Base-by-base conservation (phyloP, 768 basidiomycete genomes). In the Postia placenta region DNA sequence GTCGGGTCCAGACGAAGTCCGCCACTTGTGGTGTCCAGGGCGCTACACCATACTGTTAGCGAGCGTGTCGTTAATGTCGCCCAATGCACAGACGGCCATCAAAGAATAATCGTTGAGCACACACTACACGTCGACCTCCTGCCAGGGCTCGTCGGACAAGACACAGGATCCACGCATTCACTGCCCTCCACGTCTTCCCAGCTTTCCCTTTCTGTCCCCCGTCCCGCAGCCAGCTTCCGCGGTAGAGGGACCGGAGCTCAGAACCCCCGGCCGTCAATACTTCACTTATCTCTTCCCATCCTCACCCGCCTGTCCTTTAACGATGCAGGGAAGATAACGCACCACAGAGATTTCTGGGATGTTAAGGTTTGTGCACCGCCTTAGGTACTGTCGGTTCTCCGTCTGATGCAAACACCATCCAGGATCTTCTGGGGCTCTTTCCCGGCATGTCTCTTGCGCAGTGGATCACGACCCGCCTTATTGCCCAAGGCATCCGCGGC, bases 331-430 rank as follows among this genome's bases (percentile, higher is more conserved):
- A 78, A 75, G 51, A 82, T 92, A 53, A 83, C 85, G 3, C 77
- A 81, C 57, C 89, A 92, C 61, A 76, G 86, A 24, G 89, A 91
- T 59, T 73, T 86, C 33, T 90, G 85, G 86, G 87, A 91, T 56
- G 71, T 87, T 37, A 80, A 83, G 61, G 61, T 60, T 19, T 19
- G 59, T 9, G 11, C 30, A 11, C 39, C 50, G 27, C 47, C 24
- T 36, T 17, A n/a, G 7, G 22, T 30, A 3, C 15, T 15, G 30
- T 7, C 30, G 7, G 30, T 33, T 33, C 30, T 33, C 15, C 19
- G 38, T 19, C 17, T 17, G 20, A 7, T 7, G 9, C 19, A 17
- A 39, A 19, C 38, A 7, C 27, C 15, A 33, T 33, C 11, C 42
- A 63, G 59, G 89, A 92, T 60, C 69, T 91, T 50, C 70, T 88